These are phyloP conservation scores for Penicillium sp. DNA, from an alignment of 2,329 filamentous ascomycete species.

Conservation along the genomic window DNA sequence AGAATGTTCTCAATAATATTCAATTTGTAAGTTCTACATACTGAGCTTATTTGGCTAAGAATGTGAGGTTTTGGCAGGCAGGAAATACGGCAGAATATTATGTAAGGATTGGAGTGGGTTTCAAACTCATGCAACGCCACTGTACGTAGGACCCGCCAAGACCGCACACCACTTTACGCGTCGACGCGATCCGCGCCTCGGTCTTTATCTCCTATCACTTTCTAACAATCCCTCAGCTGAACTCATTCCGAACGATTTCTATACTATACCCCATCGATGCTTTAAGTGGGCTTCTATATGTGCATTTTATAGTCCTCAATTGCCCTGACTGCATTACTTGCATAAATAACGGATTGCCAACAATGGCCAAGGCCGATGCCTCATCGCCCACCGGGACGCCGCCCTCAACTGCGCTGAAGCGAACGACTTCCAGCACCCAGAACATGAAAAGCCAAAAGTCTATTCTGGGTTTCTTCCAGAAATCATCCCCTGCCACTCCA, in stretches of 20 bases:
- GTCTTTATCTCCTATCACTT: slow-evolving; percentile 20
- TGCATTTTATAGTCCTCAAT: neutral
- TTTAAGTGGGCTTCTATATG: neutral
- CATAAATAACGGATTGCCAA: slow-evolving; percentile 3
- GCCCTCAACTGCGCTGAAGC: slow-evolving; percentile 38
- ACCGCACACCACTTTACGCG: slow-evolving; percentile 37
- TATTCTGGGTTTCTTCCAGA: slow-evolving; percentile 79
- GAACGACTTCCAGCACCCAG: slow-evolving; percentile 42
- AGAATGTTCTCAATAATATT: too few relatives aligned
- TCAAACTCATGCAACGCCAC: too few relatives aligned
- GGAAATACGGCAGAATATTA: too few relatives aligned
- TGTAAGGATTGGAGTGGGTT: too few relatives aligned
- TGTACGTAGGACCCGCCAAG: slow-evolving; percentile 4
- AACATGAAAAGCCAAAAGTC: slow-evolving; percentile 65
- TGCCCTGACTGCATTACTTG: neutral
- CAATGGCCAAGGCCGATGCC: slow-evolving; percentile 40
- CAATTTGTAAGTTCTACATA: too few relatives aligned
- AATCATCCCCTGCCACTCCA: slow-evolving; percentile 50
- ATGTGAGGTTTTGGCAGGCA: too few relatives aligned
- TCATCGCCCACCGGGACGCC: slow-evolving; percentile 41
- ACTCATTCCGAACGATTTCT: neutral
- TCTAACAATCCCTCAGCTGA: slow-evolving; percentile 2
- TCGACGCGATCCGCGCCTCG: slow-evolving; percentile 32
- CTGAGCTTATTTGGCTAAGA: too few relatives aligned
- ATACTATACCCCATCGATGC: neutral